Evolutionary conservation across 768 basidiomycete species (phyloP).

Genomic region (Mycena venus): DNA sequence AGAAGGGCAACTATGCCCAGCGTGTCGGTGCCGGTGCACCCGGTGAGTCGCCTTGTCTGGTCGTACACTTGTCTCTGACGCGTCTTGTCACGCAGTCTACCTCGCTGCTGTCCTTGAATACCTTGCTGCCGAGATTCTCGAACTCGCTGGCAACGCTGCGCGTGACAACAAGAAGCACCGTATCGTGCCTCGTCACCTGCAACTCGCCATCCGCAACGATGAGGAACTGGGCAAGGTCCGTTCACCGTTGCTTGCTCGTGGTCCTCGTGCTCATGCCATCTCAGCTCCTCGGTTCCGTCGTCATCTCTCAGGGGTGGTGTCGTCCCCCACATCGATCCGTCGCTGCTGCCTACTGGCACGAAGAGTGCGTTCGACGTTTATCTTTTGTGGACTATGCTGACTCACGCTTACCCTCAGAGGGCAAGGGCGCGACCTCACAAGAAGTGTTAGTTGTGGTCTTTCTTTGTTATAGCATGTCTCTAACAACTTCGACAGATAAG

Average conservation of each 20-base stretch:
- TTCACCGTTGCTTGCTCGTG: not conserved
- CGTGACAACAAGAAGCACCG: too few relatives aligned
- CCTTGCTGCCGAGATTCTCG: too few relatives aligned
- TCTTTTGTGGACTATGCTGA: not conserved
- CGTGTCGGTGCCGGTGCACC: constrained; percentile 85
- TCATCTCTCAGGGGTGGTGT: constrained; percentile 29
- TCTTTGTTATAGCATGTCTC: not conserved
- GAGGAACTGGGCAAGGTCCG: constrained; percentile 60
- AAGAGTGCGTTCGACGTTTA: not conserved
- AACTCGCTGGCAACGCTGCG: too few relatives aligned
- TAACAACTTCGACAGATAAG: too few relatives aligned
- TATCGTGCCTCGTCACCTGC: constrained; percentile 86
- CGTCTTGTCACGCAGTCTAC: constrained; percentile 62
- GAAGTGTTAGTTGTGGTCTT: not conserved
- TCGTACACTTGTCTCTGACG: not conserved
- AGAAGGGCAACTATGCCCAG: constrained; percentile 79
- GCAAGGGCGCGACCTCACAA: not conserved
- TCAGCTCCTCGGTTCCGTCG: constrained; percentile 23
- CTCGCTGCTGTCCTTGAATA: too few relatives aligned
- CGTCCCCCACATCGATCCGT: constrained; percentile 2
- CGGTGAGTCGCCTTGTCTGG: constrained; percentile 48
- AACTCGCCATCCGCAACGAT: constrained; percentile 87
- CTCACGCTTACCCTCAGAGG: not conserved
- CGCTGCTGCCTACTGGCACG: not conserved
- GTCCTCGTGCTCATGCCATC: not conserved